Conservation (phyloP, 768 basidiomycete species). For the Leccinum rimulosum region DNA sequence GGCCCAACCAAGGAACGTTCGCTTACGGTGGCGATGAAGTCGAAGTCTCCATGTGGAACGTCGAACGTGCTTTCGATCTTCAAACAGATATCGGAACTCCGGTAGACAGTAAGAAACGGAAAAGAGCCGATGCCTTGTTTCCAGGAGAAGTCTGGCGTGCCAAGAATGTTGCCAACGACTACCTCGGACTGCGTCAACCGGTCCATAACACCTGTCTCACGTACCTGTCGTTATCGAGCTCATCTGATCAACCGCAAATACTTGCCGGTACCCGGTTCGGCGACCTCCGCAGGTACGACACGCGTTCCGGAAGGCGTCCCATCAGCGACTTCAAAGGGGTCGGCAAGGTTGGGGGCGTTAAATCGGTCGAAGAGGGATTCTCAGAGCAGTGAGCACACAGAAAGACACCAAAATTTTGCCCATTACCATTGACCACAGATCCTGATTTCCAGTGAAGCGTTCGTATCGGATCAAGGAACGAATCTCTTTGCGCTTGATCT, state of each 20-base stretch:
- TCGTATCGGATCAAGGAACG: slow-evolving; percentile 63
- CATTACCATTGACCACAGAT: not conserved
- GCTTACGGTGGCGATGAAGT: slow-evolving; percentile 87
- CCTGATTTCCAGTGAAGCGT: slow-evolving; percentile 52
- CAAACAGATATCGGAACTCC: slow-evolving; percentile 17
- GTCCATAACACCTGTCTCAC: slow-evolving; percentile 70
- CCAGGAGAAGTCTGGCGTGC: slow-evolving; percentile 82
- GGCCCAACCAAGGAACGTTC: slow-evolving; percentile 53
- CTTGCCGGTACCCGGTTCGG: slow-evolving; percentile 74
- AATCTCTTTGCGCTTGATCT: slow-evolving; percentile 66
- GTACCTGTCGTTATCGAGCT: slow-evolving; percentile 45
- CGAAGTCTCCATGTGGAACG: slow-evolving; percentile 78
- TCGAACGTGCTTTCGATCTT: slow-evolving; percentile 51
- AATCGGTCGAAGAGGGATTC: slow-evolving; percentile 53
- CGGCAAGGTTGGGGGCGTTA: slow-evolving; percentile 61
- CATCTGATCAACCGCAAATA: slow-evolving; percentile 45
- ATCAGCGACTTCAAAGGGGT: slow-evolving; percentile 64
- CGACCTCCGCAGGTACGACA: slow-evolving; percentile 75
- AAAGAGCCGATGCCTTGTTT: slow-evolving; percentile 58
- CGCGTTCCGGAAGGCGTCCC: slow-evolving; percentile 63
- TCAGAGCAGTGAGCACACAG: slow-evolving; percentile 57
- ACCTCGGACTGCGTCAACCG: slow-evolving; percentile 71
- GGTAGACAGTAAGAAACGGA: slow-evolving; percentile 41
- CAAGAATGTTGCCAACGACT: slow-evolving; percentile 81
- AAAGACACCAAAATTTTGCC: not conserved